These are phyloP conservation scores for Termitomyces sp. DNA, from an alignment of 768 basidiomycete genomes.

Conservation along the genomic window DNA sequence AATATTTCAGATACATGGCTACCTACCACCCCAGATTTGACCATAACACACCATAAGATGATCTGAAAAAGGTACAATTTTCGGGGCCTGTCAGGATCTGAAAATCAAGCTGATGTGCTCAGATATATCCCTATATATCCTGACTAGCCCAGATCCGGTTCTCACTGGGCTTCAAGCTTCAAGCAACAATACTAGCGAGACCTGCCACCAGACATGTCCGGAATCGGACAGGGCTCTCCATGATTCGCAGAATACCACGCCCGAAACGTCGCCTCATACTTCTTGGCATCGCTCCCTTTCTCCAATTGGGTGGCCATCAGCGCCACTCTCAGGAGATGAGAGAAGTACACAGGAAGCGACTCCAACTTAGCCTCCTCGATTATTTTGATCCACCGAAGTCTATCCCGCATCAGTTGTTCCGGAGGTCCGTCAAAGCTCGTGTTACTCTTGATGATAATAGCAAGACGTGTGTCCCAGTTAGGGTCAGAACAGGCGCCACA, in stretches of 20 bases:
- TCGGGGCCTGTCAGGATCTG: too few relatives aligned
- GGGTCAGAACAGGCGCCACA: conserved; percentile 32
- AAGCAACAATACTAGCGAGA: too few relatives aligned
- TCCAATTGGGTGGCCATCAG: neutral
- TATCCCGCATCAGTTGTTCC: neutral
- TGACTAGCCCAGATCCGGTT: too few relatives aligned
- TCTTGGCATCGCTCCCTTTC: neutral
- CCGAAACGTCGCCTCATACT: neutral
- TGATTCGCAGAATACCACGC: neutral
- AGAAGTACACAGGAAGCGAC: neutral
- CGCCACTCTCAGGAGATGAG: neutral
- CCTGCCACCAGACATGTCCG: too few relatives aligned
- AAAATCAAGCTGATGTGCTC: too few relatives aligned
- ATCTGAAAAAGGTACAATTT: too few relatives aligned
- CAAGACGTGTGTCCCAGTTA: neutral
- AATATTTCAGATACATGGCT: too few relatives aligned
- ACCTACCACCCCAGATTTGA: too few relatives aligned
- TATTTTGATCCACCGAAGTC: neutral
- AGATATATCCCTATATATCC: too few relatives aligned
- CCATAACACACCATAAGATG: too few relatives aligned
- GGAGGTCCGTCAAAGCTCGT: neutral
- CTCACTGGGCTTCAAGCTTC: too few relatives aligned
- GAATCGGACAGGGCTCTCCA: neutral
- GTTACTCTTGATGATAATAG: neutral
- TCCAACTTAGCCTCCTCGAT: neutral